Percentiles rank a stretch among this genome's conserved stretches.
phyloP scores from a whole-genome alignment of 1,284 basidiomycete species.

The Ceratobasidium sp. region DNA sequence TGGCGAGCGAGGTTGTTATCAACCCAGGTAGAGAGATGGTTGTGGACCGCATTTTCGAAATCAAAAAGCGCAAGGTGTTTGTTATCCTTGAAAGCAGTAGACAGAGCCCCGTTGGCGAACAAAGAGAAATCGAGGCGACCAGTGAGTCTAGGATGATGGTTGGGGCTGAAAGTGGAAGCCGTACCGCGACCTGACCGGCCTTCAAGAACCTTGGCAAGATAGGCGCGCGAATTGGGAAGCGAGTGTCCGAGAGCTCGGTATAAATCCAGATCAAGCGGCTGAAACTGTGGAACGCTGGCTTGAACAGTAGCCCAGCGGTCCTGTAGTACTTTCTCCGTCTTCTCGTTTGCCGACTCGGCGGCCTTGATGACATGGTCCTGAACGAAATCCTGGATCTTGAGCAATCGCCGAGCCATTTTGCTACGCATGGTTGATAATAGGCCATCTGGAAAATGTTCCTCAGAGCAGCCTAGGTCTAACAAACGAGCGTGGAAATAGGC shows the following conservation, averaged over 20 bases:
- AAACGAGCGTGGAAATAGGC: conserved; percentile 60
- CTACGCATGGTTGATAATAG: conserved; percentile 57
- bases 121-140: neutral
- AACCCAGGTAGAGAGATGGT: conserved; percentile 1
- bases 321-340: conserved; percentile 52
- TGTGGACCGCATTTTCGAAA: conserved; percentile 25
- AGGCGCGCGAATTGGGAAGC: conserved; percentile 54
- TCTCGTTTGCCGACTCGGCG: conserved; percentile 49
- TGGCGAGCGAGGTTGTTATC: neutral
- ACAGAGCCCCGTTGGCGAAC: neutral
- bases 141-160: neutral
- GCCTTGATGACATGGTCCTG: conserved; percentile 49
- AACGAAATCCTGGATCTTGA: conserved; percentile 58
- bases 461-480: conserved; percentile 47
- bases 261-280: neutral
- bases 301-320: conserved; percentile 54
- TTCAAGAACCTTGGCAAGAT: conserved; percentile 50
- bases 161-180: neutral
- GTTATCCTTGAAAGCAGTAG: neutral
- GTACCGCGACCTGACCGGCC: neutral
- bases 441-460: conserved; percentile 53
- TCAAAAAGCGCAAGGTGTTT: conserved; percentile 21
- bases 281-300: neutral
- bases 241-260: conserved; percentile 56
- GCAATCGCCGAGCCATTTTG: conserved; percentile 60